phyloP scores from a whole-genome alignment of 2,329 filamentous ascomycete genomes.

The Neonectria sp. region DNA sequence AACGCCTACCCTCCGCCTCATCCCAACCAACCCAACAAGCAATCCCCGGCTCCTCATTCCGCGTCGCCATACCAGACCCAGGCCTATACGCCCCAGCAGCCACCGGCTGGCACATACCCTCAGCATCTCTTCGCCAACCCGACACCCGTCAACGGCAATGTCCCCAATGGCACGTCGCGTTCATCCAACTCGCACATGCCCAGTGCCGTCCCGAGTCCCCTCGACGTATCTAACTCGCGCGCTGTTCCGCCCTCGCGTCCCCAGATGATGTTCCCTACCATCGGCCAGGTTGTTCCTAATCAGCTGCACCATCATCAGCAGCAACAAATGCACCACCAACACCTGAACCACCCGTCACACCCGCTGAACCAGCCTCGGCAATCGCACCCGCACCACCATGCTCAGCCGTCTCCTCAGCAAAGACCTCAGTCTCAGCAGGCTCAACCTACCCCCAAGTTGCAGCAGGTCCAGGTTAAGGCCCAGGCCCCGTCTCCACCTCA shows the following conservation, averaged over 20 bases:
- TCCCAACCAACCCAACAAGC: constrained; percentile 67
- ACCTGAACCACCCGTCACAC: constrained; percentile 48
- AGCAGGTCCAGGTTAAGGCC: constrained; percentile 52
- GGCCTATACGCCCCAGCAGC: constrained; percentile 68
- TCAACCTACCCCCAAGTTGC: constrained; percentile 49
- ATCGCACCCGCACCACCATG: constrained; percentile 46
- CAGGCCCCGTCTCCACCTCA: constrained; percentile 52
- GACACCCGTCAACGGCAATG: constrained; percentile 62
- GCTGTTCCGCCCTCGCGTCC: constrained; percentile 60
- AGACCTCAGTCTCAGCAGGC: constrained; percentile 57
- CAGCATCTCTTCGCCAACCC: constrained; percentile 68
- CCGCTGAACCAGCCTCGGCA: constrained; percentile 47
- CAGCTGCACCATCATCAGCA: constrained; percentile 62
- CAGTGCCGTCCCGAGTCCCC: constrained; percentile 64
- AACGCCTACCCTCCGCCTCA: constrained; percentile 63
- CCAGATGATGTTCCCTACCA: constrained; percentile 57
- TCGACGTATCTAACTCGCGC: constrained; percentile 62
- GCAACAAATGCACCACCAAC: constrained; percentile 52
- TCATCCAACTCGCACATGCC: constrained; percentile 62
- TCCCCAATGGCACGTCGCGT: constrained; percentile 64
- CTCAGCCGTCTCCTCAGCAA: constrained; percentile 51
- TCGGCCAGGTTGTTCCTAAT: constrained; percentile 60
- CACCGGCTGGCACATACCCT: constrained; percentile 62
- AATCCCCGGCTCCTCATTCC: constrained; percentile 68
- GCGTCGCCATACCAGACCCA: constrained; percentile 70